phyloP scores from a whole-genome alignment of 2,329 filamentous ascomycete genomes.

The Neurospora sp. region DNA sequence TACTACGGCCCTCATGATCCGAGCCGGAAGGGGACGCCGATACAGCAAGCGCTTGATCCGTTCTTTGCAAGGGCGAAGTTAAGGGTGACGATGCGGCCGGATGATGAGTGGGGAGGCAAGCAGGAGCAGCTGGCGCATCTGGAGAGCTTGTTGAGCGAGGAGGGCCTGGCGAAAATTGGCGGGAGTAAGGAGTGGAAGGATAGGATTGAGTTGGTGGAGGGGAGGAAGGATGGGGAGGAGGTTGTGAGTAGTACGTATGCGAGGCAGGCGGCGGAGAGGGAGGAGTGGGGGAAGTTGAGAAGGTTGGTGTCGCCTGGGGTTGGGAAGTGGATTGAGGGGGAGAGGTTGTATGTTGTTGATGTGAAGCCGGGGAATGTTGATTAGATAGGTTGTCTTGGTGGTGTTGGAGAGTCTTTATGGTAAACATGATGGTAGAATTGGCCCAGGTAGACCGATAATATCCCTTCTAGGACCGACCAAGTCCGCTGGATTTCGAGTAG shows the following conservation, averaged over 20 bases:
- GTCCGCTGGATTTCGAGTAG: too few relatives aligned
- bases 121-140: slow-evolving; percentile 47
- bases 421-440: neutral
- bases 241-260: slow-evolving; percentile 53
- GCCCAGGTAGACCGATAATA: neutral
- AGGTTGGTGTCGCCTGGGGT: slow-evolving; percentile 49
- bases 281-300: slow-evolving; percentile 37
- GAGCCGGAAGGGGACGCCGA: slow-evolving; percentile 21
- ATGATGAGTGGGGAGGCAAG: slow-evolving; percentile 49
- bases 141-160: slow-evolving; percentile 33
- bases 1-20: slow-evolving; percentile 45
- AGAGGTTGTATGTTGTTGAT: slow-evolving; percentile 41
- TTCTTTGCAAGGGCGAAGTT: slow-evolving; percentile 55
- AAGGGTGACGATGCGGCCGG: slow-evolving; percentile 53
- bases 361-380: neutral
- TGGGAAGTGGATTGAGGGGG: slow-evolving; percentile 44
- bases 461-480: too few relatives aligned
- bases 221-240: slow-evolving; percentile 25
- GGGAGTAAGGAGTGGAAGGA: slow-evolving; percentile 48
- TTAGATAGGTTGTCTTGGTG: neutral
- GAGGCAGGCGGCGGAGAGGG: slow-evolving; percentile 41
- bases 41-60: slow-evolving; percentile 46
- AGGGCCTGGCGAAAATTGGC: slow-evolving; percentile 39
- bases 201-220: slow-evolving; percentile 31
- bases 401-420: neutral